Evolutionary conservation across 1,139 yeast species (phyloP).

Genomic region (Taiozyma sp.): DNA sequence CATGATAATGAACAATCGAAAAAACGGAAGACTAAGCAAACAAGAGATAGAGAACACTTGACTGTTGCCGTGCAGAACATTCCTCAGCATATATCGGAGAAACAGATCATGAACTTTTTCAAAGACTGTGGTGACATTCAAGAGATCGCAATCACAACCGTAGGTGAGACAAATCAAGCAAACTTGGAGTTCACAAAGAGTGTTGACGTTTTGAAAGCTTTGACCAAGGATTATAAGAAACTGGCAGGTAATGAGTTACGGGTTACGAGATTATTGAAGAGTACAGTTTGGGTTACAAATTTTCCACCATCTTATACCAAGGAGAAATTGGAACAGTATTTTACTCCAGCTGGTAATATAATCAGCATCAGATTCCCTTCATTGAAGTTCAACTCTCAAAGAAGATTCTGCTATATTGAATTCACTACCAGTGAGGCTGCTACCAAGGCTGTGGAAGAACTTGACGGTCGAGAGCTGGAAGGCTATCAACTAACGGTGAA

Average conservation of each 20-base stretch:
- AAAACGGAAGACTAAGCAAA: slow-evolving; percentile 1
- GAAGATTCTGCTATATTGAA: slow-evolving; percentile 80
- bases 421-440: slow-evolving; percentile 44
- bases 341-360: slow-evolving; percentile 41
- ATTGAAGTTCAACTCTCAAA: slow-evolving; percentile 45
- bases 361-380: slow-evolving; percentile 63
- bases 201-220: slow-evolving; percentile 51
- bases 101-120: slow-evolving; percentile 40
- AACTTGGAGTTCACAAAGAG: slow-evolving; percentile 52
- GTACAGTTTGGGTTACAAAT: slow-evolving; percentile 67
- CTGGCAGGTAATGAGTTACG: slow-evolving; percentile 39
- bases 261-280: slow-evolving; percentile 41
- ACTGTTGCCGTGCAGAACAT: slow-evolving; percentile 45
- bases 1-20: slow-evolving; percentile 5
- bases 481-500: slow-evolving; percentile 45
- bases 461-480: slow-evolving; percentile 37
- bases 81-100: slow-evolving; percentile 29
- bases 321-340: slow-evolving; percentile 37
- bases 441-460: slow-evolving; percentile 35
- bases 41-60: slow-evolving; percentile 53
- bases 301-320: slow-evolving; percentile 57
- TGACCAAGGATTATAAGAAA: slow-evolving; percentile 52
- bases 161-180: slow-evolving; percentile 31
- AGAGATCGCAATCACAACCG: slow-evolving; percentile 29
- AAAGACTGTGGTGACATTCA: slow-evolving; percentile 57